Conservation (phyloP, 139 green algal species). For the Diplosphaera chodatii region DNA sequence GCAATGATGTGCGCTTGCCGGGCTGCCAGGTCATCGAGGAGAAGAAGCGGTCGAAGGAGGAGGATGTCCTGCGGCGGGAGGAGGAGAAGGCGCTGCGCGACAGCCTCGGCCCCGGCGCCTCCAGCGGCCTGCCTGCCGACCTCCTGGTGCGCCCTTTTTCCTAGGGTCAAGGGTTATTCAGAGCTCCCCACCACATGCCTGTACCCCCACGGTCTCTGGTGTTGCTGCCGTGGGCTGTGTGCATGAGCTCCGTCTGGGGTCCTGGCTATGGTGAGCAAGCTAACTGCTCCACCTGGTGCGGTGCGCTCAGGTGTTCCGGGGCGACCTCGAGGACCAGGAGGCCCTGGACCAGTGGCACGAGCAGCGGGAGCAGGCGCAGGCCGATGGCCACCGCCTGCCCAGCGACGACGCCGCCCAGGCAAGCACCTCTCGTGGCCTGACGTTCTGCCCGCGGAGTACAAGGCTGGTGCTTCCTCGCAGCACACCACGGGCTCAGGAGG, state of each 20-base stretch:
- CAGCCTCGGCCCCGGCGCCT: background rate
- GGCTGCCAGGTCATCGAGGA: slow-evolving; percentile 14
- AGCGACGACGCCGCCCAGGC: background rate
- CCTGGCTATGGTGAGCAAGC: too few species aligned
- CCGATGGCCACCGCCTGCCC: background rate
- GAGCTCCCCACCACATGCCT: too few species aligned
- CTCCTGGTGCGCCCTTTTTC: background rate
- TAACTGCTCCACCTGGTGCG: too few species aligned
- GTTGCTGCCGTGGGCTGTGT: too few species aligned
- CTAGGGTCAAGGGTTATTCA: too few species aligned
- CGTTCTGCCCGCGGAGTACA: too few species aligned
- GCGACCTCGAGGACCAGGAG: slow-evolving; percentile 9
- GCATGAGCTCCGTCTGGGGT: too few species aligned
- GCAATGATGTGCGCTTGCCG: background rate
- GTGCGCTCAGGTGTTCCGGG: background rate
- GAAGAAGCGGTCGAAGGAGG: slow-evolving; percentile 13
- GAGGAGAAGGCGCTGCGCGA: slow-evolving; percentile 4
- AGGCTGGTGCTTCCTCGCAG: too few species aligned
- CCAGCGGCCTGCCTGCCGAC: background rate
- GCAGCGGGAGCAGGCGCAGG: slow-evolving; percentile 8
- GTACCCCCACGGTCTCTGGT: too few species aligned
- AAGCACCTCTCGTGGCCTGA: too few species aligned
- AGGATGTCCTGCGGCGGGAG: slow-evolving; percentile 9
- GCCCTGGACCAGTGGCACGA: slow-evolving; percentile 8
- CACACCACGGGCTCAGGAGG: too few species aligned